Conservation (phyloP, 2,329 filamentous ascomycete species). For the Periconia digitata region DNA sequence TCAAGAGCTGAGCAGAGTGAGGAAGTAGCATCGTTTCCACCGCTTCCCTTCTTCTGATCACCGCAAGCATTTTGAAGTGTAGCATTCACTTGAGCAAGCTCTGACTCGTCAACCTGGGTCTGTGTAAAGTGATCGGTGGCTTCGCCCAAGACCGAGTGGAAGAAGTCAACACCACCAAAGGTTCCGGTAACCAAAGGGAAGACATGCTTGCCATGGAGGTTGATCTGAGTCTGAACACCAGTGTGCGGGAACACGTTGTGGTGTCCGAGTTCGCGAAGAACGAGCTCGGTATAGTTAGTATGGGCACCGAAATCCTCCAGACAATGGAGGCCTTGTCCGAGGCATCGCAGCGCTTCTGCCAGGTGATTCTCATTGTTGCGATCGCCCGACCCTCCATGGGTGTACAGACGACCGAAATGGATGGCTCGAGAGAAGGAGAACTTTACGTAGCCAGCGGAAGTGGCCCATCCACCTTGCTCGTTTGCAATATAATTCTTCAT, state of each 20-base stretch:
- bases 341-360: conserved; percentile 52
- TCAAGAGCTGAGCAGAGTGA: conserved; percentile 69
- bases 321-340: conserved; percentile 57
- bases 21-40: conserved; percentile 32
- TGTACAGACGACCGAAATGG: conserved; percentile 52
- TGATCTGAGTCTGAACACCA: conserved; percentile 49
- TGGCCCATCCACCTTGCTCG: conserved; percentile 83
- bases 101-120: conserved; percentile 50
- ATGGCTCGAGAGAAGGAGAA: conserved; percentile 53
- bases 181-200: conserved; percentile 58
- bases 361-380: conserved; percentile 49
- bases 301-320: conserved; percentile 59
- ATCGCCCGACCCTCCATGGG: conserved; percentile 45
- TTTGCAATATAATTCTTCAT: conserved; percentile 99
- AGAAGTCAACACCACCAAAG: conserved; percentile 55
- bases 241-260: conserved; percentile 56
- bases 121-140: conserved; percentile 54
- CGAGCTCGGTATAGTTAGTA: conserved; percentile 58
- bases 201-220: conserved; percentile 50
- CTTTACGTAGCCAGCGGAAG: conserved; percentile 77
- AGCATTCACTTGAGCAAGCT: conserved; percentile 51
- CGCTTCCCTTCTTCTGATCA: conserved; percentile 32
- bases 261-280: conserved; percentile 54
- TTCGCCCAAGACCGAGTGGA: conserved; percentile 54
- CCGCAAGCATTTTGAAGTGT: conserved; percentile 45